Conservation (phyloP, 768 basidiomycete species). For the Galerina marginata region DNA sequence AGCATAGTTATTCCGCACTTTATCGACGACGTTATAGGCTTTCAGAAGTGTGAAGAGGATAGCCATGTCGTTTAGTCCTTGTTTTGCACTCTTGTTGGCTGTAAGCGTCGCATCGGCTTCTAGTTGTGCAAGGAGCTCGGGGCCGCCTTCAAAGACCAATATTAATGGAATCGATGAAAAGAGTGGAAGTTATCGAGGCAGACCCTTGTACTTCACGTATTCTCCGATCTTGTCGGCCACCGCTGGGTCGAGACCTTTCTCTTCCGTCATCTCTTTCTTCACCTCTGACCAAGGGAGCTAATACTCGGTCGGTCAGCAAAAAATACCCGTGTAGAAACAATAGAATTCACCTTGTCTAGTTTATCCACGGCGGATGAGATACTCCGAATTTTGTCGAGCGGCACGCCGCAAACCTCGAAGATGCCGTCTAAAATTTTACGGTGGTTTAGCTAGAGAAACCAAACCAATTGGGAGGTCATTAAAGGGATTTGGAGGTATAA, state of each 20-base stretch:
- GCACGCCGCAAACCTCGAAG: conserved; percentile 95
- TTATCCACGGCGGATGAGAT: conserved; percentile 99
- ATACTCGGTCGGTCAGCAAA: neutral
- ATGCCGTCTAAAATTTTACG: conserved; percentile 97
- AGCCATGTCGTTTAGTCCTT: conserved; percentile 87
- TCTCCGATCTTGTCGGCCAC: conserved; percentile 95
- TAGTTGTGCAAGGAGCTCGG: conserved; percentile 75
- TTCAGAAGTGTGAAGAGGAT: conserved; percentile 82
- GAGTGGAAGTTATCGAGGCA: neutral
- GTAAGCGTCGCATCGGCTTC: conserved; percentile 66
- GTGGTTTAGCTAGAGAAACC: conserved; percentile 78
- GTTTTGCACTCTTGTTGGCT: conserved; percentile 75
- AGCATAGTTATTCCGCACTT: conserved; percentile 47
- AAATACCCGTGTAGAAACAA: neutral
- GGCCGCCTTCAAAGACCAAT: conserved; percentile 60
- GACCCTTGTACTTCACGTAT: conserved; percentile 95
- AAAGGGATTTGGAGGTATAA: neutral
- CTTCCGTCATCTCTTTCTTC: conserved; percentile 94
- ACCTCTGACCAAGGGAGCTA: conserved; percentile 91
- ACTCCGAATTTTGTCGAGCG: conserved; percentile 82
- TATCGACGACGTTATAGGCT: conserved; percentile 79
- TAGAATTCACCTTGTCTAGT: conserved; percentile 80
- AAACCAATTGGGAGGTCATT: neutral
- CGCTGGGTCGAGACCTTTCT: conserved; percentile 84
- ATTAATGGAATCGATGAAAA: neutral